These are phyloP conservation scores for Triticum monococcum DNA, from an alignment of 176 grass and related monocot genomes.

Conservation along the genomic window DNA sequence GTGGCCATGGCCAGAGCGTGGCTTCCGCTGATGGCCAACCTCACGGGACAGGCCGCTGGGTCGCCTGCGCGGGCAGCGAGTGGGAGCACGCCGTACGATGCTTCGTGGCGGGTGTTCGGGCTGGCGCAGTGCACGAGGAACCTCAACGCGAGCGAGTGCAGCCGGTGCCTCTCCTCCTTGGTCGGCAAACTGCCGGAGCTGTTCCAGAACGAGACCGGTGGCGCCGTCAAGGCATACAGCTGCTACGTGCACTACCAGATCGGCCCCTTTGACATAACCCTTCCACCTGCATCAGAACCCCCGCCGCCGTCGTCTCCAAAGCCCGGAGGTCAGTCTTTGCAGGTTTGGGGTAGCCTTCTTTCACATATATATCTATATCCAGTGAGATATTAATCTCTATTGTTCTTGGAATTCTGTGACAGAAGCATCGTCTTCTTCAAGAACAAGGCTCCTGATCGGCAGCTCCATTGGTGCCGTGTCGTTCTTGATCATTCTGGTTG, in stretches of 20 bases:
- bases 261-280: neutral
- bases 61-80: neutral
- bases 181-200: neutral
- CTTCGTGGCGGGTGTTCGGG: conserved; percentile 13
- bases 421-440: neutral
- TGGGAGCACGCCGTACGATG: neutral
- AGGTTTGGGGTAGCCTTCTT: neutral
- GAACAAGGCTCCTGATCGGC: conserved; percentile 1
- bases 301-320: neutral
- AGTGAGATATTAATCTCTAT: neutral
- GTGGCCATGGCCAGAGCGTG: neutral
- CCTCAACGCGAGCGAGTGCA: conserved; percentile 20
- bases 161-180: neutral
- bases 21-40: neutral
- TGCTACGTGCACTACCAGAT: conserved; percentile 34
- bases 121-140: conserved; percentile 57
- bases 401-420: neutral
- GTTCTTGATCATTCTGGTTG: neutral
- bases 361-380: neutral
- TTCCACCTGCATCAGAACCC: neutral
- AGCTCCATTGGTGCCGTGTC: neutral
- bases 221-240: conserved; percentile 17
- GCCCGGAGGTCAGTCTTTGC: neutral
- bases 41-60: neutral
- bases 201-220: neutral